These are phyloP conservation scores for Leishmania tropica DNA, from an alignment of 208 protist genomes.

Conservation along the genomic window DNA sequence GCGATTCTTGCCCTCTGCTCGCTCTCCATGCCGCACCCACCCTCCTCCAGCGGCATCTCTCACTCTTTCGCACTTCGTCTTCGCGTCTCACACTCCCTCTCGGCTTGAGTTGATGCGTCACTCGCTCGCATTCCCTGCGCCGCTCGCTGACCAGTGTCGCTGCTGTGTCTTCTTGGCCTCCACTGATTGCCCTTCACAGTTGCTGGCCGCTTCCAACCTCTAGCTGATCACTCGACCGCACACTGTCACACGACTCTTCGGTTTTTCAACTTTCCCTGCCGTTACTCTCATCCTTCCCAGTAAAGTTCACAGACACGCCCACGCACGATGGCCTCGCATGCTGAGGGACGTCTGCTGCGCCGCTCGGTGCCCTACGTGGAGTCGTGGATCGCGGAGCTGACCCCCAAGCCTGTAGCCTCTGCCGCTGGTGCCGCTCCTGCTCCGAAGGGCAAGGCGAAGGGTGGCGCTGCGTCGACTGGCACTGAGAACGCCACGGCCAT, in stretches of 20 bases:
- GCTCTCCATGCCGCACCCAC: not conserved
- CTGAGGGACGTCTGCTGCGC: constrained; percentile 77
- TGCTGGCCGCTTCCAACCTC: not conserved
- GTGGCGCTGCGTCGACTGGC: constrained; percentile 19
- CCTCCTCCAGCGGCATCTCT: not conserved
- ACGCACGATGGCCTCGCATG: constrained; percentile 38
- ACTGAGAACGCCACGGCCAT: constrained; percentile 57
- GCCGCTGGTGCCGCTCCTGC: constrained; percentile 18
- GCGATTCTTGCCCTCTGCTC: not conserved
- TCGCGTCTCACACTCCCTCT: not conserved
- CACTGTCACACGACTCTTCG: not conserved
- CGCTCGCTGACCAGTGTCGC: not conserved
- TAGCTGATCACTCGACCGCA: not conserved
- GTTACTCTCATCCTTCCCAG: not conserved
- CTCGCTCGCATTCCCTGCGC: not conserved
- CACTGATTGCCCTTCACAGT: not conserved
- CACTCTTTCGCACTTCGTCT: not conserved
- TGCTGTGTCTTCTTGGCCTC: not conserved
- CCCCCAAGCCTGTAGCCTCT: constrained; percentile 22
- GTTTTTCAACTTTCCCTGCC: not conserved
- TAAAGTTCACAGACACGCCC: not conserved
- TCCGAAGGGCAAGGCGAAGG: constrained; percentile 23
- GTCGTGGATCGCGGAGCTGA: constrained; percentile 74
- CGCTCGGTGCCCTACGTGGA: constrained; percentile 82
- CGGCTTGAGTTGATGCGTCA: not conserved